Base-by-base conservation (phyloP, 805 yeast species). In the Teunomyces aglyptinius region DNA sequence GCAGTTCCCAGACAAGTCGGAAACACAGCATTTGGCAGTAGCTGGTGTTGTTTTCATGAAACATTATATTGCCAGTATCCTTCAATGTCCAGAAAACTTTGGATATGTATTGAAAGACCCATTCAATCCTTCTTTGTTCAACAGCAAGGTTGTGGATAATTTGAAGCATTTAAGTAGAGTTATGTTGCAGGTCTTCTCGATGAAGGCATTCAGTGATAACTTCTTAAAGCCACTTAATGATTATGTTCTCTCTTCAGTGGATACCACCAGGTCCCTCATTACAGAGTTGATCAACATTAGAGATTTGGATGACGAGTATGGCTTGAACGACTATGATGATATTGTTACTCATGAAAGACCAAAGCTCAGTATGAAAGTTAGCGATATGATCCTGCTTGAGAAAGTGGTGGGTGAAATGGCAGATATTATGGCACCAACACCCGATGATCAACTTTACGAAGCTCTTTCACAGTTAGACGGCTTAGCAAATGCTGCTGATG, bases 161-260 rank as follows among this genome's bases (percentile, higher is more conserved):
- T 64, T 89, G 47, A 57, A 64, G 15, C 78, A 79, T 45, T 69
- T 88, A 40, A 67, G 82, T 27, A 76, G 82, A 47, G 79, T 86
- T 8, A 56, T 89, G 43, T 68, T 77, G 27, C 96, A 88, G 61
- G 62, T 86, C 31, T 83, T 86, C 18, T 63, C 82, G 3, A 81
- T 89, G 82, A 75, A 77, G 50, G 80, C 87, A 1, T 89, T 89
- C 65, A 78, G 77, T 11, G 82, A 86, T 53, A 79, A 83, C 41
- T 89, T 81, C 61, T 65, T 89, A 54, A 90, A 86, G 59, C 96
- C 96, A 1, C 70, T 89, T 58, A 87, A 87, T 61, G 91, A 86
- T 38, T 87, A 80, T 57, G 76, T 89, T 36, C 73, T 70, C 43
- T 68, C 77, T 11, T 75, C 81, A 6, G 65, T 70, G 5, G 82